Percentiles rank a stretch among this genome's conserved stretches.
phyloP scores from a whole-genome alignment of 805 yeast species.

The Kuraishia piskuri region DNA sequence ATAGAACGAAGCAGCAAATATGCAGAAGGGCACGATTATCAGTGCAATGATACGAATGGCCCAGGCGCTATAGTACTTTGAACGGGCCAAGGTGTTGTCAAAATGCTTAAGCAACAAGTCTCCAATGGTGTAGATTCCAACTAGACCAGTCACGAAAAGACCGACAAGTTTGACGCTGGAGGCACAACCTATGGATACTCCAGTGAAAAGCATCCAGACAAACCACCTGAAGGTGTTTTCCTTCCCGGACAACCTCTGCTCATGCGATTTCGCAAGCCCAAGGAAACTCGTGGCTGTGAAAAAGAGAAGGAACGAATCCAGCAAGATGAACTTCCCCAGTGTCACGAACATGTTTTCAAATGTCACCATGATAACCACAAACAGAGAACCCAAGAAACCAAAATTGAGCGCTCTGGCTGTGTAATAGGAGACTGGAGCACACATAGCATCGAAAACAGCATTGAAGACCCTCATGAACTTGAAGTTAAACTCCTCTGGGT shows the following conservation, averaged over 20 bases:
- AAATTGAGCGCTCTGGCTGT: conserved; percentile 56
- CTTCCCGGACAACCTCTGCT: conserved; percentile 25
- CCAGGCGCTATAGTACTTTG: conserved; percentile 59
- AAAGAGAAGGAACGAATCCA: conserved; percentile 70
- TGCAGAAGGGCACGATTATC: conserved; percentile 60
- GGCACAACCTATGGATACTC: conserved; percentile 70
- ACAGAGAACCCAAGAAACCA: conserved; percentile 42
- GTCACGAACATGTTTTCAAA: conserved; percentile 65
- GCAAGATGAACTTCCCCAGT: conserved; percentile 62
- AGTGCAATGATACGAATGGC: conserved; percentile 51
- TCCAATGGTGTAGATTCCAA: conserved; percentile 49
- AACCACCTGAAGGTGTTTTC: conserved; percentile 35
- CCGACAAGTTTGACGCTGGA: conserved; percentile 88
- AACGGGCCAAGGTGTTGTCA: conserved; percentile 21
- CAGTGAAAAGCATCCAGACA: conserved; percentile 52
- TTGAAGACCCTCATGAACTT: conserved; percentile 65
- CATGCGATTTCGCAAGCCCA: conserved; percentile 49
- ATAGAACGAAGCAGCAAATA: conserved; percentile 69
- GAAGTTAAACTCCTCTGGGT: conserved; percentile 55
- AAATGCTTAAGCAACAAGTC: conserved; percentile 41
- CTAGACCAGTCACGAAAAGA: conserved; percentile 50
- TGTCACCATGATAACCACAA: conserved; percentile 53
- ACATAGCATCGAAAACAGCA: conserved; percentile 54
- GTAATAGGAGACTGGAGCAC: conserved; percentile 65
- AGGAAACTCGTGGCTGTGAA: conserved; percentile 66